Percentiles rank a stretch among this genome's conserved stretches.
Conservation (phyloP, 1,139 yeast genomes). For the Zhuliangozyma parablackwelliae region DNA sequence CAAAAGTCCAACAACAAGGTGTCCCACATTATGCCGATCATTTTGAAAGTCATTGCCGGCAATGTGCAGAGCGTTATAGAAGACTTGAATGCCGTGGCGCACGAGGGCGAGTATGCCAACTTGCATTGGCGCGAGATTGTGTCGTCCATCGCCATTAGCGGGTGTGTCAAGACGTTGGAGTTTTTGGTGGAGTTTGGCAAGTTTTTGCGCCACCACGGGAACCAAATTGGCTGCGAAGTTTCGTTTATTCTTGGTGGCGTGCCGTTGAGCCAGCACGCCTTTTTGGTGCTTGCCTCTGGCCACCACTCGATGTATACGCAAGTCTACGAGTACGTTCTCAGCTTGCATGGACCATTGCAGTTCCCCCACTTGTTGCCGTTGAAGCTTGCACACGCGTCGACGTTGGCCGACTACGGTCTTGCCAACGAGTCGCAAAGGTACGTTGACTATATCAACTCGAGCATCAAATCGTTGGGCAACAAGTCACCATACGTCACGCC, state of each 20-base stretch:
- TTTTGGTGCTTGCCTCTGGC: slow-evolving; percentile 19
- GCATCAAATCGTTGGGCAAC: slow-evolving; percentile 37
- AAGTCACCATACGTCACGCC: slow-evolving; percentile 39
- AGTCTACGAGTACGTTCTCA: slow-evolving; percentile 60
- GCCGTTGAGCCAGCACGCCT: slow-evolving; percentile 26
- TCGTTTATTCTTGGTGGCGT: slow-evolving; percentile 48
- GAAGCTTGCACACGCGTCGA: slow-evolving; percentile 59
- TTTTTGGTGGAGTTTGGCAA: slow-evolving; percentile 55
- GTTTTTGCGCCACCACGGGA: slow-evolving; percentile 31
- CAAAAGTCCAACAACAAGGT: slow-evolving; percentile 41
- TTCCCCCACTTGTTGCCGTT: slow-evolving; percentile 52
- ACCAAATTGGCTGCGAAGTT: slow-evolving; percentile 37
- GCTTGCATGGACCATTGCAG: slow-evolving; percentile 26
- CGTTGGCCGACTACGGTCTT: slow-evolving; percentile 61
- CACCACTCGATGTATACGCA: slow-evolving; percentile 51
- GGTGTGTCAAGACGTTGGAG: slow-evolving; percentile 30
- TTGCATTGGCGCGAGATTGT: slow-evolving; percentile 50
- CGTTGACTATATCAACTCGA: slow-evolving; percentile 47
- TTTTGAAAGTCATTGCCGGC: slow-evolving; percentile 65
- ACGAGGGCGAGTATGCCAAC: slow-evolving; percentile 47
- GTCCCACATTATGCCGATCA: slow-evolving; percentile 53
- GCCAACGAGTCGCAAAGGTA: slow-evolving; percentile 55
- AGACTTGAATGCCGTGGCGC: slow-evolving; percentile 38
- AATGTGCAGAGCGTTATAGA: slow-evolving; percentile 51
- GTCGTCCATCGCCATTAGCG: slow-evolving; percentile 41